Conservation (phyloP, 2,329 filamentous ascomycete genomes). For the Ceratocystis colombiana region DNA sequence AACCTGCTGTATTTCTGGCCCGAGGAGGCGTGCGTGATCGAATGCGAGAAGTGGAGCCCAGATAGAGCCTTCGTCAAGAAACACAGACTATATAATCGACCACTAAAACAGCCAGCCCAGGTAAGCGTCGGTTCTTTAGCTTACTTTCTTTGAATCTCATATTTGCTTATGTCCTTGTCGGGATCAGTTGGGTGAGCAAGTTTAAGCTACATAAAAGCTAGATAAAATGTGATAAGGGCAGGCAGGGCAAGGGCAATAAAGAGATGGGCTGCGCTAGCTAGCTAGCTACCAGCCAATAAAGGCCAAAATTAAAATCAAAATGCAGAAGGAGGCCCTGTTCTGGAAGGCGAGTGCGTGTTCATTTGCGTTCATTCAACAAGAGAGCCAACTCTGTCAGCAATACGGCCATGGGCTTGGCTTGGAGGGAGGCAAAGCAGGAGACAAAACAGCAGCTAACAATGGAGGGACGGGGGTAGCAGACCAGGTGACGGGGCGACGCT, state of each 20-base stretch:
- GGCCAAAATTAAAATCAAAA: background rate
- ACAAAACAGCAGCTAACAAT: background rate
- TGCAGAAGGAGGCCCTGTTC: background rate
- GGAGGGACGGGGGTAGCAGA: background rate
- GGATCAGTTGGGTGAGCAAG: background rate
- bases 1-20: background rate
- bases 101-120: background rate
- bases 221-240: background rate
- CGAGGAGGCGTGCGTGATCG: background rate
- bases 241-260: background rate
- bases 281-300: no score
- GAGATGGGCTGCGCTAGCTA: background rate
- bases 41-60: background rate
- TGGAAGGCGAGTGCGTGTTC: background rate
- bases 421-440: background rate
- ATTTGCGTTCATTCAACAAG: background rate
- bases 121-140: background rate
- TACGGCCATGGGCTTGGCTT: background rate
- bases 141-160: background rate
- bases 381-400: background rate
- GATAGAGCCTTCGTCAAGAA: background rate
- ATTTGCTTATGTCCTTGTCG: background rate
- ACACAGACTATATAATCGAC: constrained; percentile 3
- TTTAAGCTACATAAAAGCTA: background rate
- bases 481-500: background rate